phyloP scores from a whole-genome alignment of 805 yeast genomes.

The Wickerhamomyces hampshirensis region DNA sequence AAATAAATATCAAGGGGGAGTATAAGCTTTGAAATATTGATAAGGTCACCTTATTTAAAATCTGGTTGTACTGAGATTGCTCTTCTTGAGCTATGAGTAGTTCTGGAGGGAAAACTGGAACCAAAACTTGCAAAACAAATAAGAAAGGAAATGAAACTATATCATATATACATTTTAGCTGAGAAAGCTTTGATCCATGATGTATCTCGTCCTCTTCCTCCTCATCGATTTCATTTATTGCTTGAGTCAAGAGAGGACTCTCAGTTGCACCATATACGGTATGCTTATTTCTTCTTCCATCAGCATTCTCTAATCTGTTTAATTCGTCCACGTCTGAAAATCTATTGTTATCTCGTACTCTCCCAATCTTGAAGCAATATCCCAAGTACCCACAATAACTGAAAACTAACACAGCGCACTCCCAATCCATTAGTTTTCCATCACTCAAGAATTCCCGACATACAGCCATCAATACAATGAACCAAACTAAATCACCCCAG shows the following conservation, averaged over 20 bases:
- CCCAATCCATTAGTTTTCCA: conserved; percentile 49
- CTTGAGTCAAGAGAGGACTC: neutral
- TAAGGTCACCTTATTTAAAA: neutral
- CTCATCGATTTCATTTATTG: neutral
- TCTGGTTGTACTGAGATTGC: neutral
- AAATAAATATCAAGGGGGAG: neutral
- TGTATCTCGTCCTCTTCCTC: neutral
- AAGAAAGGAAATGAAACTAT: neutral
- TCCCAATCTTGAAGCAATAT: neutral
- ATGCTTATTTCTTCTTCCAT: neutral
- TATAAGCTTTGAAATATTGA: neutral
- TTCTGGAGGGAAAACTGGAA: neutral
- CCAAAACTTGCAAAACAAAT: neutral
- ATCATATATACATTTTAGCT: neutral
- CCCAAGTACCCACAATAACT: conserved; percentile 52
- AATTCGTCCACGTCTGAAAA: no score
- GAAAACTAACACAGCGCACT: conserved; percentile 52
- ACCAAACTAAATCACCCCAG: conserved; percentile 56
- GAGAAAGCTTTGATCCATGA: neutral
- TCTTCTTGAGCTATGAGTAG: neutral
- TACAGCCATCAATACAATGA: conserved; percentile 44
- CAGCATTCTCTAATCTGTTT: neutral
- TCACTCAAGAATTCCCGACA: conserved; percentile 49
- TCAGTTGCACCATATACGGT: neutral
- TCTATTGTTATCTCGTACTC: neutral